phyloP scores from a whole-genome alignment of 1,139 yeast genomes.

The Suhomyces bokatorum region DNA sequence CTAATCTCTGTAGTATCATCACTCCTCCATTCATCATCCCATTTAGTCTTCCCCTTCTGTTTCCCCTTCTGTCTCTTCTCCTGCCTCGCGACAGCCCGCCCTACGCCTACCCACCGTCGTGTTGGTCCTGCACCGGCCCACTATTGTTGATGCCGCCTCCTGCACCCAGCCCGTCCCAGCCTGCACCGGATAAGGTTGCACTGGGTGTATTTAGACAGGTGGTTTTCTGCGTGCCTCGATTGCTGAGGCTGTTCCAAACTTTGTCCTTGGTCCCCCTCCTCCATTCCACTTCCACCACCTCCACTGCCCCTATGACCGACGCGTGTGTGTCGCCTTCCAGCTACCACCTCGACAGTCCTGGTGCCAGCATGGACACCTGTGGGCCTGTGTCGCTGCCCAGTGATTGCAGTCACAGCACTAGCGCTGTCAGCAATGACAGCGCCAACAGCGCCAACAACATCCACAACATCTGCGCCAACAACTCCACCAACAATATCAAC shows the following conservation, averaged over 20 bases:
- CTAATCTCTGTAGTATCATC: no score
- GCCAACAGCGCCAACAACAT: no score
- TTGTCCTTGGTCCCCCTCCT: neutral
- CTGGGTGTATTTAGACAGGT: conserved; percentile 2
- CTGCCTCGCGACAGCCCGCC: neutral
- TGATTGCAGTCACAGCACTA: neutral
- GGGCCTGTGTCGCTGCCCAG: neutral
- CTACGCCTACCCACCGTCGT: neutral
- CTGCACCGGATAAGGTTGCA: neutral
- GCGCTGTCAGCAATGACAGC: neutral
- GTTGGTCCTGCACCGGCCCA: neutral
- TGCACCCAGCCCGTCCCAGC: conserved; percentile 1
- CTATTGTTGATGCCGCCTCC: conserved; percentile 5
- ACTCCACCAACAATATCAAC: no score
- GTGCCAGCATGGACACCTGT: no score
- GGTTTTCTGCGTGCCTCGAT: conserved; percentile 2
- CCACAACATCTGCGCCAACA: neutral
- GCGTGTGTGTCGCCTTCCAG: neutral
- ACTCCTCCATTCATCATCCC: no score
- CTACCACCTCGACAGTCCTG: no score
- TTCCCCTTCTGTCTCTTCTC: no score
- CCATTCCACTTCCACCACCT: neutral
- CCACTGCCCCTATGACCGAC: neutral
- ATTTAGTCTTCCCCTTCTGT: no score
- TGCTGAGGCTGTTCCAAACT: conserved; percentile 4